Conservation (phyloP, 345 rosid genomes). For the Corymbia maculata region DNA sequence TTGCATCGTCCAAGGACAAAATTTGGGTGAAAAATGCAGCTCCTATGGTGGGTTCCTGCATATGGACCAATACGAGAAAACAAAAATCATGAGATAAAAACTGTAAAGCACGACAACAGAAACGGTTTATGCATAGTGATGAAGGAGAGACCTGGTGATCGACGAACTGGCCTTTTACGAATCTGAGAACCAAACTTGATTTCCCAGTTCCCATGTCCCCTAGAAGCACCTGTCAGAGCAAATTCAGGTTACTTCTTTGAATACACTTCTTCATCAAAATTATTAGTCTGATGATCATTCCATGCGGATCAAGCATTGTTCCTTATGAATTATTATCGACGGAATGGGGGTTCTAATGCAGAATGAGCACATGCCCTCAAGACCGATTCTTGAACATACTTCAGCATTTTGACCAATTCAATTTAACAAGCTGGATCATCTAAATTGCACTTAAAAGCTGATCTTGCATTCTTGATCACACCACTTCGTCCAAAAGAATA, state of each 20-base stretch:
- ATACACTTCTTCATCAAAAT: neutral
- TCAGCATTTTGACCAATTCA: neutral
- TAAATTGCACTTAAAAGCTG: neutral
- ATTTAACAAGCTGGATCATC: neutral
- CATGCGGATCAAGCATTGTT: neutral
- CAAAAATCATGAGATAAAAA: neutral
- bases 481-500: neutral
- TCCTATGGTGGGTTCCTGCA: slow-evolving; percentile 61
- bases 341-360: neutral
- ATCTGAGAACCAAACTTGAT: slow-evolving; percentile 8
- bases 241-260: neutral
- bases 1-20: slow-evolving; percentile 48
- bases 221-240: slow-evolving; percentile 5
- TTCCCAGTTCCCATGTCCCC: slow-evolving; percentile 24
- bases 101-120: neutral
- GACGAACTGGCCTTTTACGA: slow-evolving; percentile 9
- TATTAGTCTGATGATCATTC: neutral
- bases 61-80: no score
- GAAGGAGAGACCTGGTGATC: slow-evolving; percentile 8
- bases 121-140: no score
- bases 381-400: neutral
- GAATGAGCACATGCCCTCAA: neutral
- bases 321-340: neutral
- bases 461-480: neutral
- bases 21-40: slow-evolving; percentile 80